These are phyloP conservation scores for Amanita fuliginea DNA, from an alignment of 768 basidiomycete species.

Conservation along the genomic window DNA sequence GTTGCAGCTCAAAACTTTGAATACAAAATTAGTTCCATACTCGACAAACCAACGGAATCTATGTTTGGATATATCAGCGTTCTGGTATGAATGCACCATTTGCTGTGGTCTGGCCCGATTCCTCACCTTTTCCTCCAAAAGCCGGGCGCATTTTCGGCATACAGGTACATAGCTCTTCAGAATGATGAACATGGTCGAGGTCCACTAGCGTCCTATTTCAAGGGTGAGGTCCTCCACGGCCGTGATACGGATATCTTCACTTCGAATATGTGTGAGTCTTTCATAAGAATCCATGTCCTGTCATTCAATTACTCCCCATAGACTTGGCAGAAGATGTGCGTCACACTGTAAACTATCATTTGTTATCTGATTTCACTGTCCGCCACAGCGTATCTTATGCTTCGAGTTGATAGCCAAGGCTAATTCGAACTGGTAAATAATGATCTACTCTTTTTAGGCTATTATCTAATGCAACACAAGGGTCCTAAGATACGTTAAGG, in stretches of 20 bases:
- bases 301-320: conserved; percentile 17
- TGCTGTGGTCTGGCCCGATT: neutral
- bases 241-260: conserved; percentile 88
- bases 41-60: conserved; percentile 83
- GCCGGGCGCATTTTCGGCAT: conserved; percentile 95
- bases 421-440: conserved; percentile 54
- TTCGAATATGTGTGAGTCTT: conserved; percentile 82
- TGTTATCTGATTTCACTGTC: neutral
- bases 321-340: conserved; percentile 85
- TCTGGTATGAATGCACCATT: conserved; percentile 36
- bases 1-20: conserved; percentile 95
- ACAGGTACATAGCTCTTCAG: conserved; percentile 80
- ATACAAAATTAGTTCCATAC: conserved; percentile 85
- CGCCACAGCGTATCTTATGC: conserved; percentile 63
- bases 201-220: conserved; percentile 93
- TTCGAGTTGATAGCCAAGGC: conserved; percentile 72
- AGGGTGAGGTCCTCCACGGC: conserved; percentile 82
- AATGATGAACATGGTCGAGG: conserved; percentile 77
- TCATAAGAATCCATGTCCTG: neutral
- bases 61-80: conserved; percentile 97
- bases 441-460: neutral
- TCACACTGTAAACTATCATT: neutral
- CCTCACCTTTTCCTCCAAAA: conserved; percentile 13
- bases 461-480: conserved; percentile 29
- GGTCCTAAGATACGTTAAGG: conserved; percentile 95